These are phyloP conservation scores for Micractinium conductrix DNA, from an alignment of 139 green algal genomes.

Conservation along the genomic window DNA sequence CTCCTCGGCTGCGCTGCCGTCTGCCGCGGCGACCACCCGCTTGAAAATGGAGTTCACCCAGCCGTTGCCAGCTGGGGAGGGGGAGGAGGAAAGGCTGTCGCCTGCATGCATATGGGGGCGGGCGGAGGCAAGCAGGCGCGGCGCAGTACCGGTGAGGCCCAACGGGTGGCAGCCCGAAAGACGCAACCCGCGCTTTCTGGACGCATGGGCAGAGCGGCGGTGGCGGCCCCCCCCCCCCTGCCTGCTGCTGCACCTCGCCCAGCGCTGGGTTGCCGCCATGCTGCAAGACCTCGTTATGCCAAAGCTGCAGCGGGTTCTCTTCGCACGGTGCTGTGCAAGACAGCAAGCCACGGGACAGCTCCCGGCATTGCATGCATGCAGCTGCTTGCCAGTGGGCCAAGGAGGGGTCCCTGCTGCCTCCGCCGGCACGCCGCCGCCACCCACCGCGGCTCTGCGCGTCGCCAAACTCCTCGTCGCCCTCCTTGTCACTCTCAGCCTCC, in stretches of 20 bases:
- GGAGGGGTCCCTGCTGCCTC: too few species aligned
- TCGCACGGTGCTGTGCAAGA: not conserved
- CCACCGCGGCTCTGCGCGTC: conserved; percentile 28
- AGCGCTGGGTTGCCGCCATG: not conserved
- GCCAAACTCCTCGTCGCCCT: conserved; percentile 2
- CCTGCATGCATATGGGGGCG: not conserved
- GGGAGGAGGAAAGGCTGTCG: not conserved
- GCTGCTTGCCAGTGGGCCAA: not conserved
- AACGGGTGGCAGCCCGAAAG: not conserved
- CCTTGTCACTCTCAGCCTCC: not conserved
- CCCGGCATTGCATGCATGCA: too few species aligned
- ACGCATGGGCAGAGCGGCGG: too few species aligned
- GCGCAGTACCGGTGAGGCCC: not conserved
- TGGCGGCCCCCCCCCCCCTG: too few species aligned
- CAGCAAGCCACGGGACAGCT: not conserved
- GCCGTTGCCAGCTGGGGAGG: not conserved
- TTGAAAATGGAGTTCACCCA: conserved; percentile 19
- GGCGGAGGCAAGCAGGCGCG: not conserved
- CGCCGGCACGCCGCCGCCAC: not conserved
- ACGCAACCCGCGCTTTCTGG: too few species aligned
- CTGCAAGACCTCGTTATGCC: not conserved
- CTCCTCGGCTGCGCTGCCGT: not conserved
- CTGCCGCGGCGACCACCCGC: not conserved
- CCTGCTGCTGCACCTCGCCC: not conserved
- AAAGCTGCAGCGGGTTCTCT: not conserved